Conservation (phyloP, 345 rosid species). For the Isatis tinctoria region DNA sequence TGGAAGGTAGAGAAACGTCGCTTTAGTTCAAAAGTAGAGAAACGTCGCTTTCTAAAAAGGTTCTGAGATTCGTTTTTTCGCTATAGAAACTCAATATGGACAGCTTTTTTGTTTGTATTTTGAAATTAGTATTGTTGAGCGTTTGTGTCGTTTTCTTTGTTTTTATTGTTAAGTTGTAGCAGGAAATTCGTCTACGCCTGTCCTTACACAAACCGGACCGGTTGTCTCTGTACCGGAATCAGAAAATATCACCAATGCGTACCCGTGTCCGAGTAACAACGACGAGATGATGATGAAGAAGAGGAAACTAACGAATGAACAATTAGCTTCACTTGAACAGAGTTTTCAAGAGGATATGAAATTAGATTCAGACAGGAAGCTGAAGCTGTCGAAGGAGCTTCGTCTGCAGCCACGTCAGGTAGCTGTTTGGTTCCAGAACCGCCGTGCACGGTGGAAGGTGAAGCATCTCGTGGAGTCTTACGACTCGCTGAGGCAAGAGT, state of each 20-base stretch:
- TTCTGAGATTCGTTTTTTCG: background rate
- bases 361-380: slow-evolving; percentile 77
- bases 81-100: too few relatives aligned
- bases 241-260: background rate
- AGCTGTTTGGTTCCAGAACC: slow-evolving; percentile 91
- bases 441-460: slow-evolving; percentile 82
- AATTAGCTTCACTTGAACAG: slow-evolving; percentile 68
- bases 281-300: slow-evolving; percentile 45
- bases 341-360: slow-evolving; percentile 87
- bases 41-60: background rate
- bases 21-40: background rate
- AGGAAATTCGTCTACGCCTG: background rate
- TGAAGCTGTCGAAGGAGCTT: slow-evolving; percentile 75
- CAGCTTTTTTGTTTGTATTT: background rate
- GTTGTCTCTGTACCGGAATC: background rate
- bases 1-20: too few relatives aligned
- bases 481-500: slow-evolving; percentile 65
- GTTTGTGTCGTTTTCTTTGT: background rate
- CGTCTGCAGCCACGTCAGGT: slow-evolving; percentile 88
- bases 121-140: background rate
- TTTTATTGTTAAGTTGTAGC: background rate
- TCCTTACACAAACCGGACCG: background rate
- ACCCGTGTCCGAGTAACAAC: background rate
- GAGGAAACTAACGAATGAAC: slow-evolving; percentile 65
- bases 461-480: slow-evolving; percentile 80